phyloP scores from a whole-genome alignment of 495 filamentous ascomycete species.

The Neurospora discreta region DNA sequence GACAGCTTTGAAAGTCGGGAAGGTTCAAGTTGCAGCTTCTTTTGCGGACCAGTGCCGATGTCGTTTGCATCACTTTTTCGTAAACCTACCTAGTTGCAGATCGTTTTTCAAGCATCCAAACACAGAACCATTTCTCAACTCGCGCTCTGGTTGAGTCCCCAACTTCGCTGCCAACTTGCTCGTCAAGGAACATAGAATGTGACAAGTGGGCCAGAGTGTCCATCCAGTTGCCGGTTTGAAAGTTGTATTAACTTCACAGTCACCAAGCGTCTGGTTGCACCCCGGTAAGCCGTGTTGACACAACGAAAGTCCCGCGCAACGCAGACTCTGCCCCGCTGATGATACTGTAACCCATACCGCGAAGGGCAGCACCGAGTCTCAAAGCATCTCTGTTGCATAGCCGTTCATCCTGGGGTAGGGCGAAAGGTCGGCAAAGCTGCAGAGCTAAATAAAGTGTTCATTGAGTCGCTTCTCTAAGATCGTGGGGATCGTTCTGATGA shows the following conservation, averaged over 20 bases:
- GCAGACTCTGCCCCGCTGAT: neutral
- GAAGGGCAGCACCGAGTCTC: neutral
- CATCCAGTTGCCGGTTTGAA: neutral
- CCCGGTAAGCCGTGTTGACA: neutral
- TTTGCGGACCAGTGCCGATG: neutral
- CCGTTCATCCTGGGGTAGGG: neutral
- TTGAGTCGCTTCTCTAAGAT: neutral
- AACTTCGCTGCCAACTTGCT: neutral
- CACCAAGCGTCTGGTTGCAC: neutral
- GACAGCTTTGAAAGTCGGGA: neutral
- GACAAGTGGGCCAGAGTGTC: neutral
- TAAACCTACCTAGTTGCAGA: neutral
- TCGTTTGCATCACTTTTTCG: neutral
- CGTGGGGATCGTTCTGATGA: neutral
- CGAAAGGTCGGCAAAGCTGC: neutral
- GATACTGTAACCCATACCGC: neutral
- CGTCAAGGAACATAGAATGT: neutral
- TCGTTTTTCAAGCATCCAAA: neutral
- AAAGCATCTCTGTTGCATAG: neutral
- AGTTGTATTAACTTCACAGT: neutral
- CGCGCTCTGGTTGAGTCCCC: neutral
- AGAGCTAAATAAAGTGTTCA: neutral
- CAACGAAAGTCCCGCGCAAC: neutral
- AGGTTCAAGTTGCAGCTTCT: neutral
- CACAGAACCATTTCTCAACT: neutral